Percentiles rank a stretch among this genome's conserved stretches.
These are phyloP conservation scores for Nasturtium officinale DNA, from an alignment of 345 rosid genomes.

Conservation along the genomic window DNA sequence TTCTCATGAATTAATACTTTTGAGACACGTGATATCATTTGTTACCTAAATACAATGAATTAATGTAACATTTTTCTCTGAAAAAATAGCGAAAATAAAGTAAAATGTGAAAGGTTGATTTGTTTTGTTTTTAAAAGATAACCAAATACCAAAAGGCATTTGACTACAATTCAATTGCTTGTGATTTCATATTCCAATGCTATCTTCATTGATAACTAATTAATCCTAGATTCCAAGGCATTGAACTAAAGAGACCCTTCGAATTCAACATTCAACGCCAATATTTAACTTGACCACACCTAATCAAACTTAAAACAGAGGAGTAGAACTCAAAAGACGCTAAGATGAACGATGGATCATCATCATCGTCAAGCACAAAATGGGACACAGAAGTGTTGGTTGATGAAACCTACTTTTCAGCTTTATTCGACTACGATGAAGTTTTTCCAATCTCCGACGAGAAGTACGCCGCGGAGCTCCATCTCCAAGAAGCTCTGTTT, in stretches of 20 bases:
- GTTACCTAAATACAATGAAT: not conserved
- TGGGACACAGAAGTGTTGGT: constrained; percentile 21
- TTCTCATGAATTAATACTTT: not conserved
- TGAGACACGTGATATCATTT: not conserved
- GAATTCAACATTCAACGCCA: constrained; percentile 13
- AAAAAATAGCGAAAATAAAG: not conserved
- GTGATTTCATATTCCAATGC: constrained; percentile 35
- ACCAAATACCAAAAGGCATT: constrained; percentile 25
- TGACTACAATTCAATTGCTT: constrained; percentile 21
- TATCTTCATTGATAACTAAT: not conserved
- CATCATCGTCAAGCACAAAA: constrained; percentile 30
- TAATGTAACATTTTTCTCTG: not conserved
- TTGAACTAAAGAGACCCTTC: constrained; percentile 8
- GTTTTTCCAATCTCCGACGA: constrained; percentile 52
- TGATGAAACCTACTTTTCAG: constrained; percentile 51
- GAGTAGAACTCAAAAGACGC: not conserved
- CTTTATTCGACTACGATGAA: constrained; percentile 43
- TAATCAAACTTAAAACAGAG: not conserved
- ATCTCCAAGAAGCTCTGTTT: constrained; percentile 56
- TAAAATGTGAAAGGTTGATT: constrained; percentile 23
- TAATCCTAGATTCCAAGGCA: constrained; percentile 10
- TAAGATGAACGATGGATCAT: constrained; percentile 31
- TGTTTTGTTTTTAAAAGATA: constrained; percentile 8
- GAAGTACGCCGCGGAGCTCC: constrained; percentile 47
- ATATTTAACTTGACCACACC: constrained; percentile 13